phyloP scores from a whole-genome alignment of 257 asterid genomes.

The Jasminum sambac region DNA sequence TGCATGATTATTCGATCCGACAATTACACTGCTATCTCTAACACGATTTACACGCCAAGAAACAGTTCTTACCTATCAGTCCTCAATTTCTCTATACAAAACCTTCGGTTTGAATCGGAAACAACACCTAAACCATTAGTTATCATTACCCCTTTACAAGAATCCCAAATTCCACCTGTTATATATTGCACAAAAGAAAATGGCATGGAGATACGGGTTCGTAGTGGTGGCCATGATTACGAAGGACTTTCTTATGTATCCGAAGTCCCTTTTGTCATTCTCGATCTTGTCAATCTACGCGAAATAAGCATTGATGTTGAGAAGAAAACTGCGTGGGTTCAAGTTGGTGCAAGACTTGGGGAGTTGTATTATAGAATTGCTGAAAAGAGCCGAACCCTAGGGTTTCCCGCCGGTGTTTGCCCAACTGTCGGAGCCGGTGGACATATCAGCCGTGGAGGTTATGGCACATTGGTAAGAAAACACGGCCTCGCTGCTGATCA shows the following conservation, averaged over 20 bases:
- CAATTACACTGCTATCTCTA: background rate
- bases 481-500: conserved; percentile 39
- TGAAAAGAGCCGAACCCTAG: conserved; percentile 27
- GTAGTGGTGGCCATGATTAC: conserved; percentile 49
- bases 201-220: conserved; percentile 29
- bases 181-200: conserved; percentile 27
- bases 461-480: conserved; percentile 35
- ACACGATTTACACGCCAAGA: conserved; percentile 15
- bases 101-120: conserved; percentile 24
- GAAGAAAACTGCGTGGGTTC: conserved; percentile 37
- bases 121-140: conserved; percentile 28
- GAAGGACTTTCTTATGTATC: conserved; percentile 40
- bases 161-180: conserved; percentile 34
- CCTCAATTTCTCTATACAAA: conserved; percentile 26
- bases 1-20: background rate
- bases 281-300: conserved; percentile 37
- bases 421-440: conserved; percentile 43
- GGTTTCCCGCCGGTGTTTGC: conserved; percentile 40
- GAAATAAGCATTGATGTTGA: conserved; percentile 22
- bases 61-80: conserved; percentile 27
- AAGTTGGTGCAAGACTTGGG: conserved; percentile 36
- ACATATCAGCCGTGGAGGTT: conserved; percentile 46
- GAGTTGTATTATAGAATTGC: conserved; percentile 35
- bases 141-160: conserved; percentile 31
- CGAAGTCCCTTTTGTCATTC: conserved; percentile 22